Percentiles rank a stretch among this genome's conserved stretches.
phyloP scores from a whole-genome alignment of 108 stramenopile species.

The Skeletonema potamos region DNA sequence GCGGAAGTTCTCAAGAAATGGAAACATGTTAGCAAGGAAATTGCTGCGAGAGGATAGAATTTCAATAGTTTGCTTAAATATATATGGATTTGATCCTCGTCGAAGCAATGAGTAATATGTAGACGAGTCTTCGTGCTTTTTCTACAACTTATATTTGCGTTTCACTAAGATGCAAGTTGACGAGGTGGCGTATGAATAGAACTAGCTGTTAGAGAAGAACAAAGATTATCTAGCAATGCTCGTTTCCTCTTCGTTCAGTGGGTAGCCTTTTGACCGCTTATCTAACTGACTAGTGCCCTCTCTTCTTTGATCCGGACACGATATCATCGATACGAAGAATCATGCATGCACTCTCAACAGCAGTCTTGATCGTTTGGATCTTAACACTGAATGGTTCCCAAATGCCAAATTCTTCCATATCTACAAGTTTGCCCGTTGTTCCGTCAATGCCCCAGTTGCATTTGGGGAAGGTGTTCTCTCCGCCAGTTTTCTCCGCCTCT shows the following conservation, averaged over 20 bases:
- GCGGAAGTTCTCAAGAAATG: constrained; percentile 68
- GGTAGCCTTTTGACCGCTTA: neutral
- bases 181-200: neutral
- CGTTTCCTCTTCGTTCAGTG: neutral
- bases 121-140: too few relatives aligned
- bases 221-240: neutral
- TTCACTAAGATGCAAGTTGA: neutral
- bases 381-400: constrained; percentile 99
- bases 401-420: constrained; percentile 96
- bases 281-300: constrained; percentile 20
- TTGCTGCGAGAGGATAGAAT: constrained; percentile 47
- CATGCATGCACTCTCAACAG: constrained; percentile 98
- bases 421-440: constrained; percentile 90
- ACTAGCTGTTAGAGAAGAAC: neutral
- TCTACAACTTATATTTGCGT: too few relatives aligned
- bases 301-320: constrained; percentile 96
- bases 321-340: constrained; percentile 98
- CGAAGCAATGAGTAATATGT: too few relatives aligned
- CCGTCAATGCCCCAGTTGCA: constrained; percentile 97
- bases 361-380: constrained; percentile 99
- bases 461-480: constrained; percentile 38
- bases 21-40: constrained; percentile 71
- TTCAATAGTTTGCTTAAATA: neutral
- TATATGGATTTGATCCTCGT: neutral
- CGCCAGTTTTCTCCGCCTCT: constrained; percentile 44